Evolutionary conservation across 2,329 filamentous ascomycete genomes (phyloP), one percentile per base, ranked within the genome.

Genomic region (Pseudocercospora fuligena): DNA sequence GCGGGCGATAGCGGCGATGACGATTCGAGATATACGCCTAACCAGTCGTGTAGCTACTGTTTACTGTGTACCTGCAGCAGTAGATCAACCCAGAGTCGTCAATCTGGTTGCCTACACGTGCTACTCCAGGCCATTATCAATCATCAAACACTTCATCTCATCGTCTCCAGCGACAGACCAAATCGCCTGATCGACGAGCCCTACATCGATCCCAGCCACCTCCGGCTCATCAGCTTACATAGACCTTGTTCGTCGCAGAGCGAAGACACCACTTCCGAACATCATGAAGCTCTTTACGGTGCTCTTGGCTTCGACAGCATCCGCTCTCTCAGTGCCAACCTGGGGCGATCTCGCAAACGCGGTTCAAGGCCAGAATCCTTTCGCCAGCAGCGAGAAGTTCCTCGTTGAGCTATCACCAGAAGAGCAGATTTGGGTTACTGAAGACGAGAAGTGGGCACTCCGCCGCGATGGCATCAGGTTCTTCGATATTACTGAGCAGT

Each of bases 381-480:
- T 77, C 21, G 66, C 69, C 23, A 66, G 69, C 51, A 66, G 71
- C 25, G 86, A 90, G 74, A 84, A 84, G 73, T 95, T 87, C 78
- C 85, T 97, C 56, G 89, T 99, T 70, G 94, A 98, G 82, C 85
- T 95, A 27, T 86, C 88, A n/a, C 93, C 93, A 3, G 93, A 92
- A 64, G 86, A 94, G 77, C 94, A 90, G 25, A 84, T 86, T 84
- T 95, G 92, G 91, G 90, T 97, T 33, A 96, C 92, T 0, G 94
- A 98, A 75, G 92, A 97, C 40, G 89, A 97, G 82, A 99, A 98
- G 81, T 97, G 94, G 93, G 89, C 90, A 79, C 82, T 98, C 70
- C 90, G 91, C 76, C 86, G 93, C 73, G 86, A 92, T 77, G 93
- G 93, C 74, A 85, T 90, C 72, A 91, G 90, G 75, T 98, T 98